phyloP scores from a whole-genome alignment of 106 monocot genomes.

The Agapanthus africanus region DNA sequence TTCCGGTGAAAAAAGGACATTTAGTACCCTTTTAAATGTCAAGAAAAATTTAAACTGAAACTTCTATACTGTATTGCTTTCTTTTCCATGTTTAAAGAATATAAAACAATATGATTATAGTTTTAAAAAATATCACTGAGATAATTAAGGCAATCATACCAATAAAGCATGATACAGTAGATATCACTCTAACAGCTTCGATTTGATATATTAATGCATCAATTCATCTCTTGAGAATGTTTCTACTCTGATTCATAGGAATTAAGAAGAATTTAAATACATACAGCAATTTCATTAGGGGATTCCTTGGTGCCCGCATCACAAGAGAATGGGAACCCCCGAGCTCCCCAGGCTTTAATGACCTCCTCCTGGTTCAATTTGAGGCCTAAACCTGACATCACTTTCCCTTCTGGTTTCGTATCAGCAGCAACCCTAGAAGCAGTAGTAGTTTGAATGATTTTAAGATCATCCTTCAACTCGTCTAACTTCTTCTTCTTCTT shows the following conservation, averaged over 20 bases:
- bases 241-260: not conserved
- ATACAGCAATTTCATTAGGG: constrained; percentile 44
- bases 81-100: not conserved
- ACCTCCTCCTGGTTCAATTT: constrained; percentile 56
- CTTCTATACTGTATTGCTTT: no score
- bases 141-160: not conserved
- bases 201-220: not conserved
- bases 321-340: constrained; percentile 38
- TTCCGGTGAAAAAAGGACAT: not conserved
- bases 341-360: constrained; percentile 53
- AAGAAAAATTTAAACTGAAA: not conserved
- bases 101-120: no score
- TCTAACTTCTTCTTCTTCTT: constrained; percentile 48
- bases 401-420: not conserved
- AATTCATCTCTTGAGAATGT: not conserved
- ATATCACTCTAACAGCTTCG: not conserved
- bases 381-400: constrained; percentile 44
- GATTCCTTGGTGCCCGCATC: constrained; percentile 27
- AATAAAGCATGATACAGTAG: not conserved
- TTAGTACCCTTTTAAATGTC: not conserved
- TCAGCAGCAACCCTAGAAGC: constrained; percentile 10
- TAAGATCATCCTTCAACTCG: not conserved
- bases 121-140: not conserved
- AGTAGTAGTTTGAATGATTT: not conserved
- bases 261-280: constrained; percentile 6